Percentiles rank a stretch among this genome's conserved stretches.
phyloP scores from a whole-genome alignment of 768 basidiomycete genomes.

The Mycena venus region DNA sequence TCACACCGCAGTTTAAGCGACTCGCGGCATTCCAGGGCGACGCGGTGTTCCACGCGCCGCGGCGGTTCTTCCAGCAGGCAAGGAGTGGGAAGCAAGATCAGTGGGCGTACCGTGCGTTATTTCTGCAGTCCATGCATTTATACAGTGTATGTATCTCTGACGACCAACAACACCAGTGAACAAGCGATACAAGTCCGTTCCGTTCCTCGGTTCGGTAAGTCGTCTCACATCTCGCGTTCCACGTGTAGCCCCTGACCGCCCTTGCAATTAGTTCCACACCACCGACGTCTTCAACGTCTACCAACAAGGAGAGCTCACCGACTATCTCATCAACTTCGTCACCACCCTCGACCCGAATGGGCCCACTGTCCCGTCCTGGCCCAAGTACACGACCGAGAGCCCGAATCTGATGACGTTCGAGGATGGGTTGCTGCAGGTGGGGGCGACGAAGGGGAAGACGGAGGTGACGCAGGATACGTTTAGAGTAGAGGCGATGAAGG shows the following conservation, averaged over 20 bases:
- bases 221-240: too few relatives aligned
- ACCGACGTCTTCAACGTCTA: constrained; percentile 60
- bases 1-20: constrained; percentile 64
- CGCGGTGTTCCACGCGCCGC: constrained; percentile 56
- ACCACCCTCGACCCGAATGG: constrained; percentile 58
- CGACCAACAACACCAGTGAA: too few relatives aligned
- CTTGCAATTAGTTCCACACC: constrained; percentile 47
- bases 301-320: constrained; percentile 54
- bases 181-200: constrained; percentile 56
- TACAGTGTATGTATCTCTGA: too few relatives aligned
- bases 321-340: constrained; percentile 49
- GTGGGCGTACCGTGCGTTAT: constrained; percentile 49
- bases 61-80: constrained; percentile 60
- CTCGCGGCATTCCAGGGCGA: constrained; percentile 53
- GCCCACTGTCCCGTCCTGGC: constrained; percentile 53
- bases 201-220: constrained; percentile 60
- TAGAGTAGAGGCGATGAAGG: constrained; percentile 54
- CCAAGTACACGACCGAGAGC: constrained; percentile 50
- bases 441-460: not conserved
- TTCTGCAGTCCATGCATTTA: not conserved
- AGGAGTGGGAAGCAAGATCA: constrained; percentile 53
- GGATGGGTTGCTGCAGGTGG: constrained; percentile 41
- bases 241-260: not conserved
- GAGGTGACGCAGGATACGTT: constrained; percentile 57
- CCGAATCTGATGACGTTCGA: constrained; percentile 55